These are phyloP conservation scores for Penicillium ucsense DNA, from an alignment of 495 filamentous ascomycete genomes.

Conservation along the genomic window DNA sequence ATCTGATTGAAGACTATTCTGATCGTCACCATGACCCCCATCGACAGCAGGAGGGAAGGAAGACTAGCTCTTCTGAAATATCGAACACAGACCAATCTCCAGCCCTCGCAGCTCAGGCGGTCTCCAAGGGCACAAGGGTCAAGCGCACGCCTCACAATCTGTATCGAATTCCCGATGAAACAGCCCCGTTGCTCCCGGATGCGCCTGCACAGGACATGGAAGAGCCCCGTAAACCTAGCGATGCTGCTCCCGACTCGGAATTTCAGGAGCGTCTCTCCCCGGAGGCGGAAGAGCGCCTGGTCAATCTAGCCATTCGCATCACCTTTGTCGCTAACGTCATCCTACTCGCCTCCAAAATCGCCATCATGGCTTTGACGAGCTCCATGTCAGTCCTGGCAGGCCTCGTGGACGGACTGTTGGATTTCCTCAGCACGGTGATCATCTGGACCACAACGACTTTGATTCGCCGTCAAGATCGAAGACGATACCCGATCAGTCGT, in stretches of 20 bases:
- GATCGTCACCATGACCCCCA: background rate
- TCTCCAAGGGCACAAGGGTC: conserved; percentile 31
- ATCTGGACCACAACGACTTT: conserved; percentile 72
- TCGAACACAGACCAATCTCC: background rate
- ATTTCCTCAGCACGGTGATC: conserved; percentile 80
- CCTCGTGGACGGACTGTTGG: conserved; percentile 79
- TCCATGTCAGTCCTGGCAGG: conserved; percentile 84
- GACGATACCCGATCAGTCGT: conserved; percentile 75
- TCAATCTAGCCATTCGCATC: conserved; percentile 72
- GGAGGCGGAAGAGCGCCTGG: conserved; percentile 55
- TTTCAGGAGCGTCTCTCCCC: conserved; percentile 41
- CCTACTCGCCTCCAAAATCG: conserved; percentile 70
- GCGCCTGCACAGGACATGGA: conserved; percentile 5
- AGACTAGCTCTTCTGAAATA: too few relatives aligned
- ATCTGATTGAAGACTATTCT: conserved; percentile 75
- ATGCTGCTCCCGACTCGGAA: conserved; percentile 27
- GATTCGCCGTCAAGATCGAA: conserved; percentile 65
- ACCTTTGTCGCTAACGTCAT: conserved; percentile 78
- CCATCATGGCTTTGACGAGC: conserved; percentile 64
- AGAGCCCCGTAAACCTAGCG: conserved; percentile 18
- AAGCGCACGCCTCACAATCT: conserved; percentile 74
- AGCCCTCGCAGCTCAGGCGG: background rate
- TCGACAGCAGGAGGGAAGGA: too few relatives aligned
- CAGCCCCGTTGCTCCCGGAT: conserved; percentile 44
- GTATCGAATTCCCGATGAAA: conserved; percentile 65